These are phyloP conservation scores for Mucor sp. DNA, from an alignment of 371 early-diverging fungal genomes.

Conservation along the genomic window DNA sequence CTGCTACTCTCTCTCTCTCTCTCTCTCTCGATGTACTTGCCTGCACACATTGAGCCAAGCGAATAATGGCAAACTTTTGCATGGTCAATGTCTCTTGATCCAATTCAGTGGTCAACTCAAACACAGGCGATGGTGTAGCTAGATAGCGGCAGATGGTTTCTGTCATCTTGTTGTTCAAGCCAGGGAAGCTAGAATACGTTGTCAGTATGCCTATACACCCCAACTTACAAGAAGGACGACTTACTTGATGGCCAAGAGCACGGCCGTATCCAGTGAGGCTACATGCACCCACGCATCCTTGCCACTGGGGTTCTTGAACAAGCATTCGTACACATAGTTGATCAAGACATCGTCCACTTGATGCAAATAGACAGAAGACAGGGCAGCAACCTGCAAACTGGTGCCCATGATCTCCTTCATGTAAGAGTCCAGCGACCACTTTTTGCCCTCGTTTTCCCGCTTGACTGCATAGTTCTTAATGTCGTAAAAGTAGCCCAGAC, in stretches of 20 bases:
- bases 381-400: conserved; percentile 61
- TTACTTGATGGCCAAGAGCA: conserved; percentile 64
- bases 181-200: conserved; percentile 44
- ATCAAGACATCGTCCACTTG: conserved; percentile 68
- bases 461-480: conserved; percentile 44
- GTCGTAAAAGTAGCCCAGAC: conserved; percentile 55
- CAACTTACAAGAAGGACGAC: background rate
- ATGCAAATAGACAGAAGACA: conserved; percentile 60
- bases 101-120: conserved; percentile 40
- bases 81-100: conserved; percentile 22
- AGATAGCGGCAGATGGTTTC: conserved; percentile 63
- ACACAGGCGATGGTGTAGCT: conserved; percentile 64
- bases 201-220: background rate
- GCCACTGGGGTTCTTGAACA: conserved; percentile 50
- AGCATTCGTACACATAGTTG: conserved; percentile 54
- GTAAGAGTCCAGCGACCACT: conserved; percentile 41
- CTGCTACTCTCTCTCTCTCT: too few relatives aligned
- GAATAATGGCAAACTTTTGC: conserved; percentile 59
- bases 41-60: conserved; percentile 62
- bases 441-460: conserved; percentile 44
- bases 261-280: conserved; percentile 61
- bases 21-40: too few relatives aligned
- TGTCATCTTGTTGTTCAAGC: conserved; percentile 42
- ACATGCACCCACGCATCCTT: conserved; percentile 56
- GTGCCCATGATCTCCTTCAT: conserved; percentile 56